Base-by-base conservation (phyloP, 805 yeast genomes). In the Sugiyamaella americana region DNA sequence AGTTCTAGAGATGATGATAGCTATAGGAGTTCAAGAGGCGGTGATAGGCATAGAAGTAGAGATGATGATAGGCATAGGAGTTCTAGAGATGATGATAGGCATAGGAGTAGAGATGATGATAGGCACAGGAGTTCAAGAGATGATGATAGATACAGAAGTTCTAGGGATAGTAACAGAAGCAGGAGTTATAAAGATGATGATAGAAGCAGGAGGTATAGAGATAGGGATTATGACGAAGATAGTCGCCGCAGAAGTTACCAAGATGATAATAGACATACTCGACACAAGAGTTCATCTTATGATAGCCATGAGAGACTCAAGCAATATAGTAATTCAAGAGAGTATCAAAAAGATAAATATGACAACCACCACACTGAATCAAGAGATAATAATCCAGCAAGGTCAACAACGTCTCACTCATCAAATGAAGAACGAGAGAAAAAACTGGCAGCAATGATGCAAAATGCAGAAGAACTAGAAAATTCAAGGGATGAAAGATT, bases 391-490 rank as follows among this genome's bases (percentile, higher is more conserved):
- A n/a, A n/a, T n/a, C n/a, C n/a, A n/a, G n/a, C n/a, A n/a, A n/a
- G n/a, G n/a, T n/a, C n/a, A n/a, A n/a, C n/a, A n/a, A n/a, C n/a
- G n/a, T n/a, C n/a, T n/a, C n/a, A n/a, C n/a, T 8, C 17, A 4
- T 23, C 37, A 17, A 37, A 13, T 16, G 40, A 30, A 3, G 51
- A 46, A 43, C 41, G 45, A 3, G 44, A 38, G 26, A 49, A 41
- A 5, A 30, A 39, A n/a, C 37, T 56, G 20, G 46, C 41, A 13
- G 53, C 44, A 20, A 56, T 56, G 58, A 50, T 46, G 46, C 46
- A 46, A 4, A 46, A 51, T 34, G 58, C 58, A 4, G 29, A 48
- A 18, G 35, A 23, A 5, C 29, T 54, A 16, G 48, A 51, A 18
- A 43, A 46, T 39, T 41, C 39, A n/a, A 40, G 58, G 13, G 30